Percentiles rank a stretch among this genome's conserved stretches.
Conservation (phyloP, 2,329 filamentous ascomycete genomes). For the Aspergillus sojae region DNA sequence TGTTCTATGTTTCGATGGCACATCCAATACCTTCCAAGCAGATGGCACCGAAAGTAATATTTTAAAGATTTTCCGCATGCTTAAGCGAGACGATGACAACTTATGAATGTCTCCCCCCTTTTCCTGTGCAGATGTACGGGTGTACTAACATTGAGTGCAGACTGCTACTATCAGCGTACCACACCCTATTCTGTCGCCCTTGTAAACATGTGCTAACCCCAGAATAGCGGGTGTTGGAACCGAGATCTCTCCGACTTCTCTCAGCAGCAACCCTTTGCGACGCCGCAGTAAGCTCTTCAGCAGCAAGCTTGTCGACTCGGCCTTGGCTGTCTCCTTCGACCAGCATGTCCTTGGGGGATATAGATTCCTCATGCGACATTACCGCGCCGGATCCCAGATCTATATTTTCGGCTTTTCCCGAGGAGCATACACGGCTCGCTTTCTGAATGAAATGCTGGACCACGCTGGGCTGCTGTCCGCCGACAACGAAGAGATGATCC, state of each 20-base stretch:
- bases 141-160: neutral
- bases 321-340: constrained; percentile 21
- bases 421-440: constrained; percentile 28
- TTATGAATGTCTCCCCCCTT: neutral
- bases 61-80: constrained; percentile 1
- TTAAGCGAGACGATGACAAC: neutral
- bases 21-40: constrained; percentile 1
- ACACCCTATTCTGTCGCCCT: neutral
- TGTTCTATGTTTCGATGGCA: constrained; percentile 3
- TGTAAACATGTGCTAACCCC: neutral
- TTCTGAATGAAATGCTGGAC: constrained; percentile 28
- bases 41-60: constrained; percentile 6
- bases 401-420: constrained; percentile 30
- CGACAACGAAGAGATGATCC: constrained; percentile 27
- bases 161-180: constrained; percentile 2
- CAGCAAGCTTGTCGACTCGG: constrained; percentile 18
- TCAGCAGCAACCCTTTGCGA: neutral
- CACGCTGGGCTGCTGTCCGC: constrained; percentile 21
- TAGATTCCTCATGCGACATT: constrained; percentile 23
- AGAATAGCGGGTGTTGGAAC: constrained; percentile 4
- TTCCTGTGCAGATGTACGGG: neutral
- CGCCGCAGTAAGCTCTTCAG: neutral
- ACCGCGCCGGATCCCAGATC: constrained; percentile 19
- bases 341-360: constrained; percentile 26
- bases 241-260: constrained; percentile 1